Percentiles rank a stretch among this genome's conserved stretches.
These are phyloP conservation scores for Rutstroemia sp. DNA, from an alignment of 2,329 filamentous ascomycete genomes.

Conservation along the genomic window DNA sequence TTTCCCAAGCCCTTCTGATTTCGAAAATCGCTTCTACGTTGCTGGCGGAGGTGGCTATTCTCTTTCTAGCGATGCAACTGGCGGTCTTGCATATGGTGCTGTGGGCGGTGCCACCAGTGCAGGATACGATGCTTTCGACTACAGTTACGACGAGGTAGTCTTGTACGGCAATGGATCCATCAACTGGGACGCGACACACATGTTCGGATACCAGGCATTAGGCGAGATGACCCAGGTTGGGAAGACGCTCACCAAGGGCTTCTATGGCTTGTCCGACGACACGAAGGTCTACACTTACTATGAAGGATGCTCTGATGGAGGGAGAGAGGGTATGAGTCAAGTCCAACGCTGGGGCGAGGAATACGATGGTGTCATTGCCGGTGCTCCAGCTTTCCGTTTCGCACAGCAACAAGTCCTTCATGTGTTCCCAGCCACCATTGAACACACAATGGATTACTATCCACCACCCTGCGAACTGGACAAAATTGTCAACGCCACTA, in stretches of 20 bases:
- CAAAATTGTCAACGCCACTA: conserved; percentile 47
- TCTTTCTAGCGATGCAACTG: too few species aligned
- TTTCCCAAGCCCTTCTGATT: too few species aligned
- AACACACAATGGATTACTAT: conserved; percentile 35
- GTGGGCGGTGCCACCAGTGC: too few species aligned
- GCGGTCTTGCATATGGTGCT: too few species aligned
- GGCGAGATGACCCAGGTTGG: not conserved
- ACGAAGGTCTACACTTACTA: conserved; percentile 17
- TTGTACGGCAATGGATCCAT: too few species aligned
- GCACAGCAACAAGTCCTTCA: conserved; percentile 39
- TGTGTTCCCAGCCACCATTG: conserved; percentile 33
- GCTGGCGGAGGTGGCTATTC: too few species aligned
- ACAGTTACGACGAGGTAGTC: too few species aligned
- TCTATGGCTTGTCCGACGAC: not conserved
- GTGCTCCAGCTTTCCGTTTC: conserved; percentile 40
- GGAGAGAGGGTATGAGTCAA: conserved; percentile 42
- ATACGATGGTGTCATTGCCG: conserved; percentile 39
- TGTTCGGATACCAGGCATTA: too few species aligned
- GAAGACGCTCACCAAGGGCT: not conserved
- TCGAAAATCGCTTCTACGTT: too few species aligned
- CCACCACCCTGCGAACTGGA: conserved; percentile 39
- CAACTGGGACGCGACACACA: too few species aligned
- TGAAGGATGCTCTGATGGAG: conserved; percentile 39
- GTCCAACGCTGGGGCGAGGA: conserved; percentile 34
- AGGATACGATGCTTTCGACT: too few species aligned